Base-by-base conservation (phyloP, 2,329 filamentous ascomycete genomes). In the Fusarium sp. region DNA sequence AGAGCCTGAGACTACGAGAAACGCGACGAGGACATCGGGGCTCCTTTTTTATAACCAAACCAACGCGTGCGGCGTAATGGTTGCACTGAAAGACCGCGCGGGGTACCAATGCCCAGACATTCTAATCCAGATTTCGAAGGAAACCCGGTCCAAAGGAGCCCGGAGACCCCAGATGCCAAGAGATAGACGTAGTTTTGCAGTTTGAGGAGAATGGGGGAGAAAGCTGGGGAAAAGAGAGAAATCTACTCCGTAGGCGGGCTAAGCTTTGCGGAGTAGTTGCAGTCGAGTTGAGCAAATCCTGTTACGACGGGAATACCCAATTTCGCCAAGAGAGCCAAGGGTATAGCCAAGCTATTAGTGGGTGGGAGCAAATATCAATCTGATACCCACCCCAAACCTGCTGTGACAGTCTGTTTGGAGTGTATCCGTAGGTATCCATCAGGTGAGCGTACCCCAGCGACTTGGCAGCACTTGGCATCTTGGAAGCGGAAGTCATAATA, bases 101-200 rank as follows among this genome's bases (percentile, higher is more conserved):
- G 58, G 60, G 60, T 64, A 63, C 46, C 45, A 63, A 58, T 63
- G 60, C 58, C 60, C 60, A 63, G 60, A 64, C 58, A 41, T 51
- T 58, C 58, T 63, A 63, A 51, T 63, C 60, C 60, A 31, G 41
- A 63, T 51, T 63, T 25, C 60, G 60, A 56, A 63, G 45, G 27
- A 63, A 51, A 45, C 29, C 59, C 60, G 60, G 60, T 50, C 35
- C 39, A 49, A 57, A 40, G 50, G 50, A 48, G 17, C 29, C 11
- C 29, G 11, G 53, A 50, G 31, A 37, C 40, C 58, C 60, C 60
- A 58, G 51, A 52, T 25, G 51, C 60, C 60, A 63, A 63, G 58
- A 25, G 25, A 25, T 6, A 25, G 8, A 25, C 25, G 10, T 3
- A 9, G 25, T 25, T 9, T 9, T 25, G 10, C 25, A 25, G 47